Evolutionary conservation across 2,329 filamentous ascomycete species (phyloP), one percentile per base, ranked within the genome.

Genomic region (Epichloe uncinata): DNA sequence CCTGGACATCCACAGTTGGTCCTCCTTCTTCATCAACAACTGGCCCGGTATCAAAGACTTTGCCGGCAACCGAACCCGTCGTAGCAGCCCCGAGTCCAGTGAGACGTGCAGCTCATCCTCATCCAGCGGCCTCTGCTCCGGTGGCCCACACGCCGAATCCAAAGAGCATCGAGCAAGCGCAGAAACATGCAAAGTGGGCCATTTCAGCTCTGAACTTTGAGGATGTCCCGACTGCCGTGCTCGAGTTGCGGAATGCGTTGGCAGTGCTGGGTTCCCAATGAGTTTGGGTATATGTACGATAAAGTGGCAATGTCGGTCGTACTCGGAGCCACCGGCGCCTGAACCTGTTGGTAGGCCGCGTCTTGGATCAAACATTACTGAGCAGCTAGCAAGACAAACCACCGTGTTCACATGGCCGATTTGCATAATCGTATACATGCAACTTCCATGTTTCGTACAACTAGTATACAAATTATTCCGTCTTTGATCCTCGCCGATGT

Each of bases 201-300:
- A 95, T 97, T 41, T 96, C 90, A 11, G 93, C 93, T 0, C 70
- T 98, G 45, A 95, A 96, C 60, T 98, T 98, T 66, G 93, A 98
- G 58, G 93, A 98, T 63, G 85, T 95, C 2, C 75, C 83, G 1
- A 98, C 93, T 0, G 93, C 93, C 0, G 82, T 97, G 4, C 82
- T 83, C 60, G 90, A 98, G 62, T 66, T 98, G 54, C 79, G 79
- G 48, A 81, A 79, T 52, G 93, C 93, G 3, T 68, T 98, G 54
- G 72, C 77, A 50, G 69, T 73, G 16, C 68, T 96, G 45, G 87
- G 87, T 2, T 84, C 81, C 12, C 60, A 61, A 47, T 68, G 6
- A 20, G 3, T 8, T 11, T 11, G 30, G 16, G 8, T 30, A 30
- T 30, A 1, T 30, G 26, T 30, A 4, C 30, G 3, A 30, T 4